Base-by-base conservation (phyloP, 78 protist genomes). In the Chrysochromulina parva region DNA sequence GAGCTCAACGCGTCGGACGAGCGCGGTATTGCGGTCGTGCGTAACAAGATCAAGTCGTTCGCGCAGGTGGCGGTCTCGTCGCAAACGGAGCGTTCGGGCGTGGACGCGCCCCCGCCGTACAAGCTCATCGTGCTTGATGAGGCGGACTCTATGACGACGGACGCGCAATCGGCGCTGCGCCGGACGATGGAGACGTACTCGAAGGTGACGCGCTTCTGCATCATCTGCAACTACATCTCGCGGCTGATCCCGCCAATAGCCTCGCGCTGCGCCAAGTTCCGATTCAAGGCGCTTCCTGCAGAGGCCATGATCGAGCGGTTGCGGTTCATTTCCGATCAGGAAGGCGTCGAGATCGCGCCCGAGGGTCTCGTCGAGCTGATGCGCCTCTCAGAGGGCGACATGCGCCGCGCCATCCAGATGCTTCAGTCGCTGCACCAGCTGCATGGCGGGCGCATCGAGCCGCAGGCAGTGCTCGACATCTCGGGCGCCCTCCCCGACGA, bases 1-100 rank as follows among this genome's bases (percentile, higher is more conserved):
- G 99, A 98, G 88, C 94, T 99, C 50, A 99, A 99, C 91, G 99
- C 99, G 22, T 97, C 99, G 6, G 99, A 98, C 76, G 99, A 98
- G 87, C 92, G 99, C 11, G 99, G 99, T 48, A 99, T 99, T 38
- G 90, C 92, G 0, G 96, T 97, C 10, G 97, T 99, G 48, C 84
- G 99, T 3, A 88, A 74, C 48, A 95, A 92, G 90, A 94, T 99
- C 85, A 98, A 99, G 78, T 58, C 52, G 50, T 99, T 99, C 60
- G 99, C 99, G 2, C 90, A 91, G 74, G 81, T 69, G 3, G 17
- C 95, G 17, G 88, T 78, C 50, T 0, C 50, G 54, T 74, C 26
- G 7, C 0, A 5, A 6, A 38, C 38, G 38, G 38, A 38, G 0
- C 38, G 38, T 38, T 58, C 62, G 9, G 28, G 71, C 28, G 28